Conservation (phyloP, 106 monocot species). For the Agapanthus africanus region DNA sequence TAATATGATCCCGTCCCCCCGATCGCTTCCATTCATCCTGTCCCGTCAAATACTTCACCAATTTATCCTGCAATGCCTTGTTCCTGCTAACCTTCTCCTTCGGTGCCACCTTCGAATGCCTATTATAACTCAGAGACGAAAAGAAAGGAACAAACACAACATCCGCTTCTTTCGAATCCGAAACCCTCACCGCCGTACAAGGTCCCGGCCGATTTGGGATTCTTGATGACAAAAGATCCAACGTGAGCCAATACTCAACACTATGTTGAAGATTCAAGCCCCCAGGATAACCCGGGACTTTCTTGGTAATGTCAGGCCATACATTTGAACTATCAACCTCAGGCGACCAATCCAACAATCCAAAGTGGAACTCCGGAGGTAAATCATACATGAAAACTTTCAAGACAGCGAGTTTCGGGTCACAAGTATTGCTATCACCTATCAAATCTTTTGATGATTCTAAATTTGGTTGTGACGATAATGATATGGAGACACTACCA, state of each 20-base stretch:
- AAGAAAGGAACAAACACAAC: conserved; percentile 82
- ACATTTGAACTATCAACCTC: conserved; percentile 11
- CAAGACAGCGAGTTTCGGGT: conserved; percentile 30
- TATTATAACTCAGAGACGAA: conserved; percentile 71
- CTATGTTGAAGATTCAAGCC: conserved; percentile 87
- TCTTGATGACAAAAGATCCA: conserved; percentile 58
- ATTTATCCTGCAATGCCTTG: conserved; percentile 46
- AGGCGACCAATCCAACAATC: conserved; percentile 53
- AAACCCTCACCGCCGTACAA: conserved; percentile 45
- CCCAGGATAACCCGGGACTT: conserved; percentile 61
- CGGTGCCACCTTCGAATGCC: conserved; percentile 22
- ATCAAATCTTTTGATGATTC: no score
- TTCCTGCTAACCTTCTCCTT: conserved; percentile 31
- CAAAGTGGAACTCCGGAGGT: conserved; percentile 75
- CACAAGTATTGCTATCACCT: conserved; percentile 36
- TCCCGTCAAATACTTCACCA: conserved; percentile 37
- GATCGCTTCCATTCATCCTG: conserved; percentile 75
- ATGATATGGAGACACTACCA: no score
- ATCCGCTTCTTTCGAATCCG: conserved; percentile 56
- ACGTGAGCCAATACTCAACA: conserved; percentile 81
- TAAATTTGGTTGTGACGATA: not conserved
- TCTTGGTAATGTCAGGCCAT: conserved; percentile 49
- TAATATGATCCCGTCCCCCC: conserved; percentile 62
- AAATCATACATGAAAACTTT: conserved; percentile 85
- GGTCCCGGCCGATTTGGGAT: conserved; percentile 19